phyloP scores from a whole-genome alignment of 495 filamentous ascomycete genomes.

The Aspergillus mulundensis region DNA sequence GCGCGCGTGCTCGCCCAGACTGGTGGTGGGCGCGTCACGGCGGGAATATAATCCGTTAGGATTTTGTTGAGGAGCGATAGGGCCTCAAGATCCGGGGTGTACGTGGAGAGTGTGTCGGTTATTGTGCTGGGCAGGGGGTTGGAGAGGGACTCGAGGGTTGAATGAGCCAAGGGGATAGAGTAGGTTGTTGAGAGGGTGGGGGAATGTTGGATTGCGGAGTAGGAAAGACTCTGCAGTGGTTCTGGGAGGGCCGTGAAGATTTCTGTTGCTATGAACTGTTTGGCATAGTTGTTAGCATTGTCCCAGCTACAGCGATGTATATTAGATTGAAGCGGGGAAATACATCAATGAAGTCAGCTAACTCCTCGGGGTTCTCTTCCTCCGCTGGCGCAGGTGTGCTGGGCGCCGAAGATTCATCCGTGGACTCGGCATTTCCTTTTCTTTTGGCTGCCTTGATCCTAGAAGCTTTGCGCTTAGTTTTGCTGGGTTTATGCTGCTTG shows the following conservation, averaged over 20 bases:
- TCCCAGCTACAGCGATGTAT: neutral
- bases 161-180: conserved; percentile 44
- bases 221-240: conserved; percentile 56
- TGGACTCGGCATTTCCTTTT: conserved; percentile 71
- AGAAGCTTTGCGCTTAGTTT: conserved; percentile 41
- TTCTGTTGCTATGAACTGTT: conserved; percentile 65
- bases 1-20: conserved; percentile 52
- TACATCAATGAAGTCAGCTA: conserved; percentile 8
- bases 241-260: conserved; percentile 61
- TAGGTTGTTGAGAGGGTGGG: conserved; percentile 45
- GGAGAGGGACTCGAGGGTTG: conserved; percentile 38
- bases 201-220: conserved; percentile 50
- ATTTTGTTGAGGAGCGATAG: conserved; percentile 58
- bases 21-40: conserved; percentile 55
- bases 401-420: conserved; percentile 41
- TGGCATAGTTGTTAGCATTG: neutral
- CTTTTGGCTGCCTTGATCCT: conserved; percentile 26
- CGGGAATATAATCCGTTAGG: conserved; percentile 54
- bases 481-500: conserved; percentile 31
- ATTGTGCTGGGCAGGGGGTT: conserved; percentile 46
- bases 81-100: conserved; percentile 29
- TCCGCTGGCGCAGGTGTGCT: neutral
- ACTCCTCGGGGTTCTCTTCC: neutral
- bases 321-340: neutral
- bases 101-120: conserved; percentile 56